Conservation (phyloP, 2,329 filamentous ascomycete genomes). For the Parascedosporium putredinis region DNA sequence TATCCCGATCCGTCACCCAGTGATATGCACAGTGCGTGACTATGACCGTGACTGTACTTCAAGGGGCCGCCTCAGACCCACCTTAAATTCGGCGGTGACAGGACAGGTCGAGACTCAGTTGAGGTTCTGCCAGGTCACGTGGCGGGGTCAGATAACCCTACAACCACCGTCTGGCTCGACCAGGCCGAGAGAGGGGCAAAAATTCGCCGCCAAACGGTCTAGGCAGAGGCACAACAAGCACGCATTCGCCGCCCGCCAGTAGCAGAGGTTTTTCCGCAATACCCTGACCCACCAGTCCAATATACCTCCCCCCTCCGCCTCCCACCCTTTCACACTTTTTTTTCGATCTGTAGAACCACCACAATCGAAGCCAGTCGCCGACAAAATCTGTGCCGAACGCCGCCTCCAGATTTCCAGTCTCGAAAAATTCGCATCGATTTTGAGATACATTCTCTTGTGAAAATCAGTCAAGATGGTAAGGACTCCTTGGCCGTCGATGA, state of each 20-base stretch:
- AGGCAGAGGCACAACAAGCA: neutral
- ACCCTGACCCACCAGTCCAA: constrained; percentile 1
- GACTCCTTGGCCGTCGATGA: neutral
- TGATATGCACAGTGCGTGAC: neutral
- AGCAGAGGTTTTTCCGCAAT: constrained; percentile 1
- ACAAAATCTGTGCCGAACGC: constrained; percentile 4
- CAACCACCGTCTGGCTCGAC: constrained; percentile 3
- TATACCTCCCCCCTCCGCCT: neutral
- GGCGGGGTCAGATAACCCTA: constrained; percentile 7
- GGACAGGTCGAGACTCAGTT: neutral
- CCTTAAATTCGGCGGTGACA: too few relatives aligned
- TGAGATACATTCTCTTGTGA: constrained; percentile 1
- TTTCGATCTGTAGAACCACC: constrained; percentile 6
- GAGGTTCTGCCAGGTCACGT: constrained; percentile 7
- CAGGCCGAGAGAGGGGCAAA: neutral
- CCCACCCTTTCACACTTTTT: constrained; percentile 5
- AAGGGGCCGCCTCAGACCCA: too few relatives aligned
- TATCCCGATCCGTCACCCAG: too few relatives aligned
- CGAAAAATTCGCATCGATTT: constrained; percentile 3
- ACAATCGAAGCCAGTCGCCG: neutral
- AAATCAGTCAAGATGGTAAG: constrained; percentile 9
- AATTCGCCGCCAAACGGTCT: neutral
- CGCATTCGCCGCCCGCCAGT: neutral
- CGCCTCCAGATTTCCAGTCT: neutral
- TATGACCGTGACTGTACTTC: too few relatives aligned